Evolutionary conservation across 495 filamentous ascomycete species (phyloP).

Genomic region (Annulohypoxylon maeteangense): DNA sequence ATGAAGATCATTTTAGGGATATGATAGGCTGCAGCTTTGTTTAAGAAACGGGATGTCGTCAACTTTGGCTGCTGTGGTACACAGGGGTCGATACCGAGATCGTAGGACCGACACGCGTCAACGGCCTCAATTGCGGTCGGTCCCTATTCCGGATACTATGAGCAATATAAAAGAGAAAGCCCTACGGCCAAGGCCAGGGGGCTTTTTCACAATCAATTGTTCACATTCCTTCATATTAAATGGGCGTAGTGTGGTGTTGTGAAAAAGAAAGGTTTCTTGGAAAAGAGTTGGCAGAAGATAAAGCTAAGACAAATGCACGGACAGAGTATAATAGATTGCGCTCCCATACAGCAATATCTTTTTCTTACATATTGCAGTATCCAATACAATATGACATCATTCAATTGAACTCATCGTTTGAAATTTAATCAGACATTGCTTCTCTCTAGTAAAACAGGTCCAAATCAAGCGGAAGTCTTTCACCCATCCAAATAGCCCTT

Average conservation of each 20-base stretch:
- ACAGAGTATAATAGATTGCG: neutral
- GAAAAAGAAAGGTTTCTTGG: neutral
- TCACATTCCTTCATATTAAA: neutral
- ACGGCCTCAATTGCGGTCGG: neutral
- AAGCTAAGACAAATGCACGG: neutral
- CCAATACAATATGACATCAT: neutral
- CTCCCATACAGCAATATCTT: neutral
- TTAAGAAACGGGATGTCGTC: neutral
- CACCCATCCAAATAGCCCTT: conserved; percentile 86
- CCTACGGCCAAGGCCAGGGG: neutral
- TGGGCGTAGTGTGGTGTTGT: neutral
- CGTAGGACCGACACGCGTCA: neutral
- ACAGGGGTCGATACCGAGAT: neutral
- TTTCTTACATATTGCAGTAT: neutral
- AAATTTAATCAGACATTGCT: neutral
- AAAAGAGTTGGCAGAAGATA: neutral
- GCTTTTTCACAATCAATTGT: neutral
- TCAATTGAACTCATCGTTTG: neutral
- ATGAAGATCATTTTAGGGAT: neutral
- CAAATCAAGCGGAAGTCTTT: conserved; percentile 74
- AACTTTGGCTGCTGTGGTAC: neutral
- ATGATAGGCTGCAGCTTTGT: neutral
- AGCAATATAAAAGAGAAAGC: neutral
- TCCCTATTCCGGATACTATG: neutral
- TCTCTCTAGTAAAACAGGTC: conserved; percentile 57